Base-by-base conservation (phyloP, 352 stramenopile genomes). In the Globisporangium abappressorium region DNA sequence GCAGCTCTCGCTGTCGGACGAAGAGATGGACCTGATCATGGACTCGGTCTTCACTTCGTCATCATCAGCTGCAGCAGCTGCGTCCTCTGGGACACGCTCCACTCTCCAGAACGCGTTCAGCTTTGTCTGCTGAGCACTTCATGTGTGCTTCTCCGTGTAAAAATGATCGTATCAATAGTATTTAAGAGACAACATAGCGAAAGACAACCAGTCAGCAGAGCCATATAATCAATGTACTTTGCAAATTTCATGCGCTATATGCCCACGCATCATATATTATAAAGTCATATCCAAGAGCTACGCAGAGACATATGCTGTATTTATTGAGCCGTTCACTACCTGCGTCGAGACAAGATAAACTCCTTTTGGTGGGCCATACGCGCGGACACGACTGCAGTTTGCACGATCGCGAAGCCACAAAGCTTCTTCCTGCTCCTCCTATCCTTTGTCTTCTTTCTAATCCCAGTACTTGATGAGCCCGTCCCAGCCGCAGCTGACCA, bases 381-480 rank as follows among this genome's bases (percentile, higher is more conserved):
- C 36, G 36, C 36, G 36, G 11, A 14, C 15, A 2, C 11, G 2
- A 4, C 36, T 43, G 38, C 38, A 47, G 38, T 20, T 47, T 47
- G 38, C 12, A 20, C 38, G 12, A 5, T 47, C 38, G 3, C 38
- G 5, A 47, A 47, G 38, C 15, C 12, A 18, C 12, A 18, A 0
- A 18, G 38, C 38, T 20, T n/a, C 12, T 20, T 9, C 51, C n/a
- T 26, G 7, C 4, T 28, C 24, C 7, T n/a, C 22, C 22, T 57
- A 12, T 47, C 20, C 11, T 33, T 33, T 33, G 5, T 33, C 28
- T 33, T 5, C 28, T 53, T 54, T 60, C 63, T 97, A 99, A 74
- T 99, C 92, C 98, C 98, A 99, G 58, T 99, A 94, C 81, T 99
- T 99, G 72, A 99, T 99, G 51, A 98, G 82, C 0, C 97, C 97